Conservation (phyloP, 208 protist species). For the Crithidia mellificae region DNA sequence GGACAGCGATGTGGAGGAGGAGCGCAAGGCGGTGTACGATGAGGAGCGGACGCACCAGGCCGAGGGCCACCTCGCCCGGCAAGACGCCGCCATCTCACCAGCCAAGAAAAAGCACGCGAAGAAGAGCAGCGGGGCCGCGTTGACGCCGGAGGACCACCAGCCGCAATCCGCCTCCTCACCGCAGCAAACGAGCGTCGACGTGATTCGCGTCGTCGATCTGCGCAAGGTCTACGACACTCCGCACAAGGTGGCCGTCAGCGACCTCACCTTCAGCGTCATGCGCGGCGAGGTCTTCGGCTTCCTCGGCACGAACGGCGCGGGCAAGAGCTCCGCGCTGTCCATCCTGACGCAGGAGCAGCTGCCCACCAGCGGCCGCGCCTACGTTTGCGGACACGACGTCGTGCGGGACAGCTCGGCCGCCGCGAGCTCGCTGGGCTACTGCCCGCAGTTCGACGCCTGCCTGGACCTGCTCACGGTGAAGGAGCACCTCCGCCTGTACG, state of each 20-base stretch:
- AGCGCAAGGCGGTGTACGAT: constrained; percentile 43
- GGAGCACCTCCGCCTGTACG: constrained; percentile 93
- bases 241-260: constrained; percentile 64
- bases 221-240: constrained; percentile 48
- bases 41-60: constrained; percentile 18
- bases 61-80: constrained; percentile 4
- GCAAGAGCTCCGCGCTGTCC: constrained; percentile 86
- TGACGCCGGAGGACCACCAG: constrained; percentile 13
- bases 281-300: constrained; percentile 86
- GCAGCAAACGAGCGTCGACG: constrained; percentile 27
- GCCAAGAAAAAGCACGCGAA: not conserved
- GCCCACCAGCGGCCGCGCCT: constrained; percentile 59
- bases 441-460: constrained; percentile 95
- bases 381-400: constrained; percentile 59
- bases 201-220: constrained; percentile 54
- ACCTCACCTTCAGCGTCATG: constrained; percentile 74
- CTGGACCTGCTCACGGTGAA: constrained; percentile 88
- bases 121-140: not conserved
- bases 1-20: constrained; percentile 58
- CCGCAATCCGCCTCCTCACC: not conserved
- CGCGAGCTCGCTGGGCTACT: constrained; percentile 89
- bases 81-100: not conserved
- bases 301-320: constrained; percentile 89
- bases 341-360: constrained; percentile 83
- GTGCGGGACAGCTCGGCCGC: not conserved